These are phyloP conservation scores for Pleurotus giganteus DNA, from an alignment of 768 basidiomycete genomes.

Conservation along the genomic window DNA sequence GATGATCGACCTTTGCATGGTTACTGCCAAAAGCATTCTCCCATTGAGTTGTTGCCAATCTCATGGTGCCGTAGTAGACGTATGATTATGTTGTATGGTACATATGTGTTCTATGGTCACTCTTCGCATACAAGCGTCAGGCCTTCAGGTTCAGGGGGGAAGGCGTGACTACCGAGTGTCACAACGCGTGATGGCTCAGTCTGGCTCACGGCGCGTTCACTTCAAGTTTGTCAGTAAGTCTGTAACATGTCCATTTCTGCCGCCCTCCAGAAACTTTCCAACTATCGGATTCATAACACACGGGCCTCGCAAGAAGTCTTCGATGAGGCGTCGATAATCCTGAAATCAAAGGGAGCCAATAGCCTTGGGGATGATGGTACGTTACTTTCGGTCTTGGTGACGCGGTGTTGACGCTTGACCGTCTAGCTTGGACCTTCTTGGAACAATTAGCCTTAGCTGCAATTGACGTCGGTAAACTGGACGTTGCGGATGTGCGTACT, in stretches of 20 bases:
- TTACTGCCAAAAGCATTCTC: too few species aligned
- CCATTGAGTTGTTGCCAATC: too few species aligned
- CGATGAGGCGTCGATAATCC: constrained; percentile 46
- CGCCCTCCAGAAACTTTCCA: constrained; percentile 52
- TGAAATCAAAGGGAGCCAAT: constrained; percentile 42
- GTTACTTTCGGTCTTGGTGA: constrained; percentile 11
- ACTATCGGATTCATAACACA: constrained; percentile 48
- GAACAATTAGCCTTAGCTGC: constrained; percentile 82
- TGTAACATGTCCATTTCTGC: constrained; percentile 45
- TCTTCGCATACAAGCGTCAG: too few species aligned
- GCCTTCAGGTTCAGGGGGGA: too few species aligned
- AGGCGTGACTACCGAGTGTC: too few species aligned
- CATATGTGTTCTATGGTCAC: too few species aligned
- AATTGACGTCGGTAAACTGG: constrained; percentile 68
- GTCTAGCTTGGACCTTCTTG: constrained; percentile 66
- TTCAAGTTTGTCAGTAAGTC: too few species aligned
- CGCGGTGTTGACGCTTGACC: constrained; percentile 1
- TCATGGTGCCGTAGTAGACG: too few species aligned
- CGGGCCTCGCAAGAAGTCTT: constrained; percentile 61
- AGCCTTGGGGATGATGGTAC: constrained; percentile 60
- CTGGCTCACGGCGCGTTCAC: too few species aligned
- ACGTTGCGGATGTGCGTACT: constrained; percentile 69
- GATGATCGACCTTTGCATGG: too few species aligned
- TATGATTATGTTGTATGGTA: too few species aligned
- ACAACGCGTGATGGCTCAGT: too few species aligned